Evolutionary conservation across 305 asterid genomes (phyloP).

Genomic region (Fraxinus floribunda): DNA sequence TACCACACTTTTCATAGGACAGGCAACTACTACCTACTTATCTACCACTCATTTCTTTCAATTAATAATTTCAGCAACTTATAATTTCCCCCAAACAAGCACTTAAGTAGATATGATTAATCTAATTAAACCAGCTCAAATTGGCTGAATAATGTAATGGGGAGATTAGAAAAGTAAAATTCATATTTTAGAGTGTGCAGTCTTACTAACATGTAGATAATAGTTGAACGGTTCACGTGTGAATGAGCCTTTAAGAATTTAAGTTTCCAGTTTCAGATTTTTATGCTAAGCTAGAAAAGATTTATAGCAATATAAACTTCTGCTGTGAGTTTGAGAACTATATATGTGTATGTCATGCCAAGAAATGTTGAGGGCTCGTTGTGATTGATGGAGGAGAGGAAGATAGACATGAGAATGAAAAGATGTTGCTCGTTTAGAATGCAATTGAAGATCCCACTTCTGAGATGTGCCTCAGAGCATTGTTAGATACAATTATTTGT

Average conservation of each 20-base stretch:
- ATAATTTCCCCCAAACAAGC: not conserved
- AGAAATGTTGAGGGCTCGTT: not conserved
- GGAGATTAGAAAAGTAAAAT: not conserved
- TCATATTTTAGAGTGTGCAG: not conserved
- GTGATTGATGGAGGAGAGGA: not conserved
- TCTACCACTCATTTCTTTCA: not conserved
- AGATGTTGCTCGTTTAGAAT: not conserved
- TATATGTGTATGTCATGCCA: not conserved
- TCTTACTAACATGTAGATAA: not conserved
- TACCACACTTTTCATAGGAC: not conserved
- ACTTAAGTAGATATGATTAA: not conserved
- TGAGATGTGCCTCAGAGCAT: not conserved
- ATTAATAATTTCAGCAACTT: not conserved
- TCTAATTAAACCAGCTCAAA: not conserved
- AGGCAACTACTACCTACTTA: not conserved
- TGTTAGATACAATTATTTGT: not conserved
- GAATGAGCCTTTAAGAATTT: not conserved
- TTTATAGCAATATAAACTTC: not conserved
- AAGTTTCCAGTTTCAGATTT: not conserved
- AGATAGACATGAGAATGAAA: not conserved
- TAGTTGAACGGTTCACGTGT: not conserved
- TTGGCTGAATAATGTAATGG: not conserved
- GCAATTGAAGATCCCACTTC: not conserved
- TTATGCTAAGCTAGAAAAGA: not conserved
- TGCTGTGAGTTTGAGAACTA: not conserved